Evolutionary conservation across 2,329 filamentous ascomycete genomes (phyloP).

Genomic region (Fragosphaeria purpurea): DNA sequence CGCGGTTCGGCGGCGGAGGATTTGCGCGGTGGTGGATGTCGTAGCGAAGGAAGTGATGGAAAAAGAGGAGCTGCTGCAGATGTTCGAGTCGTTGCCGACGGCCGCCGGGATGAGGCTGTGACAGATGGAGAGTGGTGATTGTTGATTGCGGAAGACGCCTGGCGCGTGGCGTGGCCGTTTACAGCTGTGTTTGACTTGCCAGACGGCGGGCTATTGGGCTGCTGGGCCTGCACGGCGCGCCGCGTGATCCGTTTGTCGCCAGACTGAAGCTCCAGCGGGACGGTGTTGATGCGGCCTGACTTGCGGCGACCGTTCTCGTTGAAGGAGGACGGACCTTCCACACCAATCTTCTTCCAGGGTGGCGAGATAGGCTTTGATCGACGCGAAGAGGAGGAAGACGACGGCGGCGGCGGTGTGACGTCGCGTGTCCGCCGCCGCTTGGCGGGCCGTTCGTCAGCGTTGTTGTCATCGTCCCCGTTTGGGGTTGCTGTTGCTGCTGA

Average conservation of each 20-base stretch:
- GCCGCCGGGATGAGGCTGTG: background rate
- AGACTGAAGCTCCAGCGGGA: slow-evolving; percentile 43
- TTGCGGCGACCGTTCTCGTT: slow-evolving; percentile 61
- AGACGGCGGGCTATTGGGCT: slow-evolving; percentile 22
- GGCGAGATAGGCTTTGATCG: slow-evolving; percentile 57
- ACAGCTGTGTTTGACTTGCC: slow-evolving; percentile 18
- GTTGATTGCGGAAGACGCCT: background rate
- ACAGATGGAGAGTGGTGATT: background rate
- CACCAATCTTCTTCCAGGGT: slow-evolving; percentile 81
- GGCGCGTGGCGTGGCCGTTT: slow-evolving; percentile 18
- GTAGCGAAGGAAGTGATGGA: slow-evolving; percentile 12
- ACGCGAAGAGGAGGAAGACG: slow-evolving; percentile 23
- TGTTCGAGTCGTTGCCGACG: slow-evolving; percentile 20
- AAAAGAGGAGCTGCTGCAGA: slow-evolving; percentile 9
- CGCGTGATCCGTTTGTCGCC: slow-evolving; percentile 43
- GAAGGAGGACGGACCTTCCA: slow-evolving; percentile 81
- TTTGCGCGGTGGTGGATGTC: slow-evolving; percentile 7
- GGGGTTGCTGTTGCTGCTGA: no score
- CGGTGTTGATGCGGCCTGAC: slow-evolving; percentile 52
- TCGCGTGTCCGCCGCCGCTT: slow-evolving; percentile 57
- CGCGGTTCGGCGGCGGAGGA: slow-evolving; percentile 1
- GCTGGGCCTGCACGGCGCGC: slow-evolving; percentile 27
- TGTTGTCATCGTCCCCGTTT: background rate
- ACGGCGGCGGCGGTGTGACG: slow-evolving; percentile 24
- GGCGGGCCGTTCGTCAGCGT: slow-evolving; percentile 35